Base-by-base conservation (phyloP, 1,284 basidiomycete genomes). In the Somion occarium region DNA sequence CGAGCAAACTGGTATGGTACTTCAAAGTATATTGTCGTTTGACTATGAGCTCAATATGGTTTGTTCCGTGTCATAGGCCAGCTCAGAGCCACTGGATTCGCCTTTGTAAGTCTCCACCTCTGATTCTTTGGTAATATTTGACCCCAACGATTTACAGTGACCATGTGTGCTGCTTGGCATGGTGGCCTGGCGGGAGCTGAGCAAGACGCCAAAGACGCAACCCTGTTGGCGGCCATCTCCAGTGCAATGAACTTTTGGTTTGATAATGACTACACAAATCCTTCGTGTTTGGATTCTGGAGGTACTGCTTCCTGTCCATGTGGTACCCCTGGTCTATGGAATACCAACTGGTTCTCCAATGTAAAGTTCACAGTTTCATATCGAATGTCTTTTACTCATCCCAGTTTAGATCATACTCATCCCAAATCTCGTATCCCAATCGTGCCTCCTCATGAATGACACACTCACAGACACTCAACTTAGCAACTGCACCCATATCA, bases 291-390 rank as follows among this genome's bases (percentile, higher is more conserved):
- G 24, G 76, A 78, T 53, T 64, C 64, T 2, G 82, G 82, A 0
- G 80, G 82, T 0, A 68, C 66, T 1, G 53, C 59, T 11, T 57
- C 63, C 7, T 84, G 82, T 57, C 76, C 79, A 1, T 84, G 81
- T 56, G 69, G 68, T 7, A 79, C 80, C 12, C 72, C 78, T 1
- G 82, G 82, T 56, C 51, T 74, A 7, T 83, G 80, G 83, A 85
- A 86, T 58, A 77, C 75, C 50, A 88, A 88, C 61, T 88, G 85
- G 85, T 84, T 76, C 60, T 78, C 75, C 5, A 85, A 84, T 56
- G 79, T 81, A 50, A 37, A 59, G 45, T 4, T 23, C 2, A 25
- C 13, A 24, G 38, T 20, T 38, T 30, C 15, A 43, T 12, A 18
- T n/a, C 30, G 5, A 37, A 57, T 41, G 57, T 55, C 20, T 47